Base-by-base conservation (phyloP, 1,284 basidiomycete species). In the Ustilago trichophora region DNA sequence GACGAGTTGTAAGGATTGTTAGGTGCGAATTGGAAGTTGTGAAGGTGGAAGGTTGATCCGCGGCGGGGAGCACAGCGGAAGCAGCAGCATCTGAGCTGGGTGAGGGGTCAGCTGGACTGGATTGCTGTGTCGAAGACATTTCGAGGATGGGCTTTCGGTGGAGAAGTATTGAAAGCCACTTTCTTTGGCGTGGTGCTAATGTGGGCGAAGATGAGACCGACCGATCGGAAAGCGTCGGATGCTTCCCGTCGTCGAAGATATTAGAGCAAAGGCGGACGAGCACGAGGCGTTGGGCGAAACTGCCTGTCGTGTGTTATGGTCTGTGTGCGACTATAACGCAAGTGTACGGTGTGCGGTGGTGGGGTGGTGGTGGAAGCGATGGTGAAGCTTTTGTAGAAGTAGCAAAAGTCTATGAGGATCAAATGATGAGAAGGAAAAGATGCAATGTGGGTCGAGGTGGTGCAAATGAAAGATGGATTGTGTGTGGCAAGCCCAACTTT, bases 1-100 rank as follows among this genome's bases (percentile, higher is more conserved):
- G 50, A 35, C 9, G 49, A 19, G 6, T 36, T 26, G 41, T 64
- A 56, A 9, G 60, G 53, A 16, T 47, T 53, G 49, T 59, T 49
- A 38, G 38, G 25, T 27, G 21, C 10, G 44, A 16, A 10, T 25
- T 41, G 2, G 55, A 16, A 32, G 10, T 33, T 26, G 52, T 41
- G n/a, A 47, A 40, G 16, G 42, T 31, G n/a, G 43, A 24, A 1
- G 43, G 37, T 11, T 52, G 37, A 12, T 47, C 35, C 10, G 19
- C n/a, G 16, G 48, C 22, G n/a, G 54, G 32, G n/a, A n/a, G n/a
- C n/a, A n/a, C n/a, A n/a, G n/a, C n/a, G n/a, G n/a, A n/a, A 7
- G 40, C 15, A 26, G 16, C 33, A 10, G 49, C 40, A 18, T 7
- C 6, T 19, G 34, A 19, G 19, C 5, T 25, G 18, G 41, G 13